Evolutionary conservation across 2,329 filamentous ascomycete genomes (phyloP).

Genomic region (Celoporthe dispersa): DNA sequence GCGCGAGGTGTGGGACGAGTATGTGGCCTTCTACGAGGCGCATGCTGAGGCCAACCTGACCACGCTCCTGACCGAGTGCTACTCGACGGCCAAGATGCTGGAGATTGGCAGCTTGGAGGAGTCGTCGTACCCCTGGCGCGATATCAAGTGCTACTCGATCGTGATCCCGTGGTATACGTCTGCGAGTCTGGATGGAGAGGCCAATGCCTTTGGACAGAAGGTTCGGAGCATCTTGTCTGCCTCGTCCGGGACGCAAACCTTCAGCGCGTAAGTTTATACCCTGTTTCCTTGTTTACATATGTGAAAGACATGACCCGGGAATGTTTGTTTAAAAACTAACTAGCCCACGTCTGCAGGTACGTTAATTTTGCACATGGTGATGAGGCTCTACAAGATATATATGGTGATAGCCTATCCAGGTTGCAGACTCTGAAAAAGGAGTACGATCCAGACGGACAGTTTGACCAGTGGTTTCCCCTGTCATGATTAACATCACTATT

Average conservation of each 20-base stretch:
- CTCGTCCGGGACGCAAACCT: slow-evolving; percentile 9
- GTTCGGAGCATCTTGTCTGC: slow-evolving; percentile 36
- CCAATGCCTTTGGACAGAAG: slow-evolving; percentile 39
- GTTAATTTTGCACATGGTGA: slow-evolving; percentile 58
- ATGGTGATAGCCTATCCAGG: slow-evolving; percentile 49
- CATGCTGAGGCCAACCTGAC: slow-evolving; percentile 37
- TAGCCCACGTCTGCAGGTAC: no score
- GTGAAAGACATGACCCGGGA: no score
- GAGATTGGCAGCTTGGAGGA: slow-evolving; percentile 30
- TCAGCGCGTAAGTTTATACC: slow-evolving; percentile 22
- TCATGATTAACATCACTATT: not conserved
- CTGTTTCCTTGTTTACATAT: no score
- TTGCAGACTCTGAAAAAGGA: slow-evolving; percentile 51
- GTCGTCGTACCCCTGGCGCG: slow-evolving; percentile 39
- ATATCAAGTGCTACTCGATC: slow-evolving; percentile 43
- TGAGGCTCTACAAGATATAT: slow-evolving; percentile 47
- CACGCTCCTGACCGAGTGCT: slow-evolving; percentile 42
- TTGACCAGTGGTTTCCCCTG: slow-evolving; percentile 35
- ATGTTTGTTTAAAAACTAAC: no score
- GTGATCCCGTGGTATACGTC: slow-evolving; percentile 46
- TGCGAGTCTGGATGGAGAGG: slow-evolving; percentile 40
- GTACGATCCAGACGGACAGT: slow-evolving; percentile 51
- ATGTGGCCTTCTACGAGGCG: slow-evolving; percentile 41
- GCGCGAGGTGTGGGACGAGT: slow-evolving; percentile 45
- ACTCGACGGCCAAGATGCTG: slow-evolving; percentile 40